A percentile compares a stretch with the other conserved stretches of the same genome.
These are phyloP conservation scores for Sequoia sempervirens DNA, from an alignment of 75 land plant species.

Conservation along the genomic window DNA sequence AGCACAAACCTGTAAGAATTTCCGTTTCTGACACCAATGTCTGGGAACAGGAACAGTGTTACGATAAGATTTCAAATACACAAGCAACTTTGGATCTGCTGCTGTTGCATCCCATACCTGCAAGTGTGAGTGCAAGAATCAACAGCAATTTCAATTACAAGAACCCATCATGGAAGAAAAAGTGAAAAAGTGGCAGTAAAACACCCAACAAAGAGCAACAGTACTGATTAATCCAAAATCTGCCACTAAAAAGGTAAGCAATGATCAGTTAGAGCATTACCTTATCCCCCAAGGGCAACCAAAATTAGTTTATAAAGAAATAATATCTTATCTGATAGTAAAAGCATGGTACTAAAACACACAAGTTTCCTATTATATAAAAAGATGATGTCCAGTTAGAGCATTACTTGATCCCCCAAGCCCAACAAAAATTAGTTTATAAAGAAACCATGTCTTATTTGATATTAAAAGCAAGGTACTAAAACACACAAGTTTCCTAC, in stretches of 20 bases:
- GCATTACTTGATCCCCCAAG: not conserved
- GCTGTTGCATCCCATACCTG: conserved; percentile 99
- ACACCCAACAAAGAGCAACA: too few species aligned
- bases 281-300: not conserved
- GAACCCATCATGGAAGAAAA: conserved; percentile 5
- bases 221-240: not conserved
- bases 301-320: not conserved
- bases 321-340: not conserved
- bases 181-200: not conserved
- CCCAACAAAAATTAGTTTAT: not conserved
- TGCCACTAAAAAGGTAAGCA: not conserved
- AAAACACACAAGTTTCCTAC: not conserved
- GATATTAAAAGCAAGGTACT: not conserved
- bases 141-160: not conserved
- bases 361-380: not conserved
- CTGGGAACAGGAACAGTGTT: conserved; percentile 99
- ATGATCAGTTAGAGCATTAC: not conserved
- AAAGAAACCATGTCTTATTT: not conserved
- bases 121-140: not conserved
- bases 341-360: not conserved
- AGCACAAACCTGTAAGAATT: conserved; percentile 88
- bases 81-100: conserved; percentile 93
- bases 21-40: conserved; percentile 99
- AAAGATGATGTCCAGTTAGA: not conserved
- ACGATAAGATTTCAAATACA: conserved; percentile 85